Evolutionary conservation across 2,329 filamentous ascomycete genomes (phyloP), one percentile per base, ranked within the genome.

Genomic region (Exutisphaerella laricina): DNA sequence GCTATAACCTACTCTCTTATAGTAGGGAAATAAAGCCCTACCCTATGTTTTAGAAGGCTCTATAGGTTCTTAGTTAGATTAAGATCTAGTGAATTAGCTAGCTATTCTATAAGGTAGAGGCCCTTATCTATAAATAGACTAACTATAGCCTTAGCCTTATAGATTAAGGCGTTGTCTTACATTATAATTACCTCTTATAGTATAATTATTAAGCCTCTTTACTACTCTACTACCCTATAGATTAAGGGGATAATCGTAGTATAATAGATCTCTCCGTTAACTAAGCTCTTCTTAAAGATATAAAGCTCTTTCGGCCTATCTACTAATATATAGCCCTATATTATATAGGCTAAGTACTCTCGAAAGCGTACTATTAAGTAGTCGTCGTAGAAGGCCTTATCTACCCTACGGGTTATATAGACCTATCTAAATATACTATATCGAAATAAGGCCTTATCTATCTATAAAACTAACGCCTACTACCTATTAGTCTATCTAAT

Each of bases 61-160:
- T 30, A 30, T 30, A 30, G 28, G 28, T 30, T 30, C 28, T 30
- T 30, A 30, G 16, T 30, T 12, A 30, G 28, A 30, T 30, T 30
- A 30, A 30, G 28, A 30, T 30, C 28, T 30, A 30, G 28, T 12
- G 12, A 30, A 14, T 30, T 30, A 30, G 28, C 16, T n/a, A 14
- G 28, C 28, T 30, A 30, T 14, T 30, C 4, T 30, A 30, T 30
- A 30, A 30, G 28, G 16, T 30, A 30, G n/a, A 30, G 12, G 28
- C 16, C 28, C 12, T n/a, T 30, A 13, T 32, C 4, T 17, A 16
- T 14, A 32, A 16, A 32, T 32, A 16, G 29, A 5, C 12, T 16
- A 16, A 16, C 13, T 32, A 32, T 30, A n/a, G 16, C 28, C 28
- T 30, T 32, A 32, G 29, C 29, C 29, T 32, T 16, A 32, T 32